Percentiles rank a stretch among this genome's conserved stretches.
These are phyloP conservation scores for Ceratocystis smalleyi DNA, from an alignment of 2,329 filamentous ascomycete species.

Conservation along the genomic window DNA sequence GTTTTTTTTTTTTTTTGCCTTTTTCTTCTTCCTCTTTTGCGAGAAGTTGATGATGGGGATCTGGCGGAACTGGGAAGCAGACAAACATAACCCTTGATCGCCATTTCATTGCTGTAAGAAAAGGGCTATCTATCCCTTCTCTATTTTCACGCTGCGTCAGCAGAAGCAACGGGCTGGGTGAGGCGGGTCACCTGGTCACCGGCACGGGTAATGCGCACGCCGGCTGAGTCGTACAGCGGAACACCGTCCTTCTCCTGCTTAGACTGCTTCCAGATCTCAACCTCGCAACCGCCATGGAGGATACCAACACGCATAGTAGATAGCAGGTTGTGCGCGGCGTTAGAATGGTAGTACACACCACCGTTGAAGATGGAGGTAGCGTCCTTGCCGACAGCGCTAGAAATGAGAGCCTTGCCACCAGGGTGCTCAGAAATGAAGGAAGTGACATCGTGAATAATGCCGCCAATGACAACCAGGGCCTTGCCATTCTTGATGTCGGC, in stretches of 20 bases:
- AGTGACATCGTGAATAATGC: slow-evolving; percentile 72
- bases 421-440: slow-evolving; percentile 80
- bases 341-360: slow-evolving; percentile 78
- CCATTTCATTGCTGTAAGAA: not conserved
- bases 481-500: slow-evolving; percentile 63
- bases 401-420: slow-evolving; percentile 79
- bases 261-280: slow-evolving; percentile 84
- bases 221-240: slow-evolving; percentile 64
- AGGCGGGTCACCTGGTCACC: slow-evolving; percentile 76
- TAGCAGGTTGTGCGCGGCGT: slow-evolving; percentile 76
- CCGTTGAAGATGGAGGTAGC: slow-evolving; percentile 85
- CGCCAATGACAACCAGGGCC: slow-evolving; percentile 60
- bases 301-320: slow-evolving; percentile 81
- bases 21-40: not conserved
- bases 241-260: slow-evolving; percentile 68
- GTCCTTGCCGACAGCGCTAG: slow-evolving; percentile 68
- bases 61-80: not conserved
- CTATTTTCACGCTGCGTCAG: slow-evolving; percentile 55
- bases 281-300: slow-evolving; percentile 71
- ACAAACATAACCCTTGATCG: not conserved
- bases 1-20: not conserved
- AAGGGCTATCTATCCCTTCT: not conserved
- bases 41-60: not conserved
- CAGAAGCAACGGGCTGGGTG: slow-evolving; percentile 60
- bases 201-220: slow-evolving; percentile 70